These are phyloP conservation scores for Phytopythium delawarense DNA, from an alignment of 352 stramenopile genomes.

Conservation along the genomic window DNA sequence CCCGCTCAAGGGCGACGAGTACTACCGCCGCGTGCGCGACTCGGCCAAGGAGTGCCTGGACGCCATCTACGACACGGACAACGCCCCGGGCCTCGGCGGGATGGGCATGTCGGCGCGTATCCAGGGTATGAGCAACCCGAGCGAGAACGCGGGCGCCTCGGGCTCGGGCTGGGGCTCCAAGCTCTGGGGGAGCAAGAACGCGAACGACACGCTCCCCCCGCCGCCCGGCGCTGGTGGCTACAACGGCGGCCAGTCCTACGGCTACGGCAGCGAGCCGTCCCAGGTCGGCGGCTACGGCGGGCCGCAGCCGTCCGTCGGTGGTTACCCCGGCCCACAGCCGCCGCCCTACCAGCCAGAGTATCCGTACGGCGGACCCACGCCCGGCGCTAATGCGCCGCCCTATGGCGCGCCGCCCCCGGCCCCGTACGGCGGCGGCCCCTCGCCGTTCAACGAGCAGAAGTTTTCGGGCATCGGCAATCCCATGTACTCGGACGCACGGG, in stretches of 20 bases:
- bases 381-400: conserved; percentile 24
- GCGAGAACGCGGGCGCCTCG: conserved; percentile 27
- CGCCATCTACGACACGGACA: conserved; percentile 91
- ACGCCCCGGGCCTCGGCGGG: conserved; percentile 43
- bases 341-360: conserved; percentile 49
- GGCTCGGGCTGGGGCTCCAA: conserved; percentile 67
- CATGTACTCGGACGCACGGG: conserved; percentile 90
- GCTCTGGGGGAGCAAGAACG: conserved; percentile 60
- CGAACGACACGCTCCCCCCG: conserved; percentile 48
- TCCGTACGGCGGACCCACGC: conserved; percentile 37
- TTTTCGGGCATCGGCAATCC: conserved; percentile 95
- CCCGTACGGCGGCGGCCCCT: conserved; percentile 40
- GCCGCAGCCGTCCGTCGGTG: conserved; percentile 30
- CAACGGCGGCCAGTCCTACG: conserved; percentile 26
- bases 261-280: conserved; percentile 42
- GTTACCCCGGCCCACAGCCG: conserved; percentile 25
- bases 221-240: conserved; percentile 54
- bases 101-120: conserved; percentile 85
- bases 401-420: conserved; percentile 28
- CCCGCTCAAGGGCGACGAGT: conserved; percentile 93
- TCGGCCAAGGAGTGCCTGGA: conserved; percentile 94
- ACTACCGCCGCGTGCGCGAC: conserved; percentile 89
- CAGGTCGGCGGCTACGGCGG: conserved; percentile 38
- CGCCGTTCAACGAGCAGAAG: conserved; percentile 66
- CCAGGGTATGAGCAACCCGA: conserved; percentile 69